Conservation (phyloP, 164 flowering plant species). For the Warburgia ugandensis region DNA sequence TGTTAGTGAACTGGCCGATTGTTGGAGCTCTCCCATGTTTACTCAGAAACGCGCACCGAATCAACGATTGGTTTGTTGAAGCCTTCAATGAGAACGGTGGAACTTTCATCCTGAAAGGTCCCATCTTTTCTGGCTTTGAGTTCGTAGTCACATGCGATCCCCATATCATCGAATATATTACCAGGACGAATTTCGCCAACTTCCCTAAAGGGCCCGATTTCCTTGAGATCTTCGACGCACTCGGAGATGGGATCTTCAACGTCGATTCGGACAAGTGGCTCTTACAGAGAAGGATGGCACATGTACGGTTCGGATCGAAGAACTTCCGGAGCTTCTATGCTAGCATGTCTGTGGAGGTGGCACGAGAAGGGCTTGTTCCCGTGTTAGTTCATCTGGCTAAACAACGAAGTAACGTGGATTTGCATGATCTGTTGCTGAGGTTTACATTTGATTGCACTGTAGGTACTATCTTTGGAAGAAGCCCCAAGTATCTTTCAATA, state of each 20-base stretch:
- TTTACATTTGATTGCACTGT: conserved; percentile 19
- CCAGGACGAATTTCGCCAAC: conserved; percentile 28
- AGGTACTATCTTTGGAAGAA: conserved; percentile 8
- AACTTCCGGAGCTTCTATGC: conserved; percentile 4
- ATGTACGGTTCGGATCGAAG: conserved; percentile 2
- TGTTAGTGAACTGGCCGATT: too few relatives aligned
- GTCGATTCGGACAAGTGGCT: conserved; percentile 18
- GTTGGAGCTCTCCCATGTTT: too few relatives aligned
- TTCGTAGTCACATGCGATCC: conserved; percentile 21
- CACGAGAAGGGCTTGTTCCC: conserved; percentile 7
- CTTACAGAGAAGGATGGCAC: conserved; percentile 13
- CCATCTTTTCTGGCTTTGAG: background rate
- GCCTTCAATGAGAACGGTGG: too few relatives aligned
- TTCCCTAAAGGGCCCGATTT: conserved; percentile 32
- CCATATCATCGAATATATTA: conserved; percentile 23
- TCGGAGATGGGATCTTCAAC: conserved; percentile 45
- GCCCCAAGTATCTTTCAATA: conserved; percentile 7
- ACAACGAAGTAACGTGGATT: conserved; percentile 5
- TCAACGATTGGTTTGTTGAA: too few relatives aligned
- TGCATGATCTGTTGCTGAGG: conserved; percentile 25
- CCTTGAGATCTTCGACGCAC: conserved; percentile 25
- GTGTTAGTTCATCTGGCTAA: conserved; percentile 5
- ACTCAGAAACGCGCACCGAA: too few relatives aligned
- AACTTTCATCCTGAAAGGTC: background rate
- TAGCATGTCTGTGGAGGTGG: background rate